phyloP scores from a whole-genome alignment of 2,329 filamentous ascomycete species.

The Tolypocladium nubicola region DNA sequence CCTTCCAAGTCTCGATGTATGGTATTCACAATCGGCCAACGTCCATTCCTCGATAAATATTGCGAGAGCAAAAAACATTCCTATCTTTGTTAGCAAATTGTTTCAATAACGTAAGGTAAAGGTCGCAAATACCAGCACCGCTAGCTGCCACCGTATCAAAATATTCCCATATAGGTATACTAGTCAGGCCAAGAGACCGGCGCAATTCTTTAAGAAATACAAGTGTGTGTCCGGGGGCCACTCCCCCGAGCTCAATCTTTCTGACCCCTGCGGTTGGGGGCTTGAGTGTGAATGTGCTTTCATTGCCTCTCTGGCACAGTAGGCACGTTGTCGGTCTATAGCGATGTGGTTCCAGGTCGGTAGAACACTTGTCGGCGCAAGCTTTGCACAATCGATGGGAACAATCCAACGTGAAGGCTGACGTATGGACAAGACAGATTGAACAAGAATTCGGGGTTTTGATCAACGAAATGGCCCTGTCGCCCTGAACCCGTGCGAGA shows the following conservation, averaged over 20 bases:
- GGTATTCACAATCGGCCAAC: neutral
- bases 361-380: neutral
- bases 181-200: neutral
- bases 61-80: neutral
- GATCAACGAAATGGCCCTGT: neutral
- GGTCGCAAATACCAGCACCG: neutral
- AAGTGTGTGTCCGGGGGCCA: neutral
- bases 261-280: neutral
- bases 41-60: neutral
- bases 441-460: neutral
- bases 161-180: slow-evolving; percentile 1
- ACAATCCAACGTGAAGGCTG: neutral
- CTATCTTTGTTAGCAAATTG: neutral
- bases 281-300: neutral
- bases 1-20: neutral
- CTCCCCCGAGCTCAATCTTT: neutral
- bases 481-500: neutral
- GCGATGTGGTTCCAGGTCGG: neutral
- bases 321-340: neutral
- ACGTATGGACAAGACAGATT: neutral
- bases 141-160: neutral
- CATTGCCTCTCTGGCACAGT: neutral
- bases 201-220: neutral
- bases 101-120: no score
- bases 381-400: neutral